A percentile compares a stretch with the other conserved stretches of the same genome.
phyloP scores from a whole-genome alignment of 768 basidiomycete species.

The Amanita pseudoporphyria region DNA sequence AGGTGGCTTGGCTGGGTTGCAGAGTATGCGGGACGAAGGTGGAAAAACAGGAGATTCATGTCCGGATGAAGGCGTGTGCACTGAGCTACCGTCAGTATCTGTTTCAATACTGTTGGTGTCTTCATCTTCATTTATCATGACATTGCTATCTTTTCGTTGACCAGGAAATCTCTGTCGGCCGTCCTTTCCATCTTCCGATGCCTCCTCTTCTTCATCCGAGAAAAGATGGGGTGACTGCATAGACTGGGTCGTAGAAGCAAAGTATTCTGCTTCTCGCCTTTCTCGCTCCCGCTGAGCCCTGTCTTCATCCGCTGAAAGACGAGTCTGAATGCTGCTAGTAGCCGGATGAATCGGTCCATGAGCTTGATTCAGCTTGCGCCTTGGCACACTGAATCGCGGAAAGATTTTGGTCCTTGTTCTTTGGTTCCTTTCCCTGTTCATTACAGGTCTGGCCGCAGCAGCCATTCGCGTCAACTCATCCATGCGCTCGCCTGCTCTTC shows the following conservation, averaged over 20 bases:
- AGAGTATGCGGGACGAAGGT: constrained; percentile 7
- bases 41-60: constrained; percentile 10
- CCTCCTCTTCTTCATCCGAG: constrained; percentile 33
- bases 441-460: not conserved
- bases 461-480: constrained; percentile 12
- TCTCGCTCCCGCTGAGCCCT: constrained; percentile 3
- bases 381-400: constrained; percentile 2
- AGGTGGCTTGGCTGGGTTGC: constrained; percentile 6
- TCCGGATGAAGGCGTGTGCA: constrained; percentile 33
- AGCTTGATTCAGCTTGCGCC: constrained; percentile 4
- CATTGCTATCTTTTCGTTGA: not conserved
- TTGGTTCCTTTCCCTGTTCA: constrained; percentile 1
- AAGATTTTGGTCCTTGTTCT: constrained; percentile 7
- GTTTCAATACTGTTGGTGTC: constrained; percentile 18
- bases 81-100: constrained; percentile 38
- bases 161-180: not conserved
- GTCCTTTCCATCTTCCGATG: not conserved
- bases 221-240: constrained; percentile 23
- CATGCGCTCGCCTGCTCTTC: constrained; percentile 33
- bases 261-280: constrained; percentile 17
- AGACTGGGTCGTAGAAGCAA: constrained; percentile 21
- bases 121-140: not conserved
- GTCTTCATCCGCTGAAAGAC: constrained; percentile 1
- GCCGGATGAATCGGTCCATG: not conserved
- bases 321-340: not conserved